Percentiles rank a stretch among this genome's conserved stretches.
Conservation (phyloP, 495 filamentous ascomycete genomes). For the Rostrohypoxylon terebratum region DNA sequence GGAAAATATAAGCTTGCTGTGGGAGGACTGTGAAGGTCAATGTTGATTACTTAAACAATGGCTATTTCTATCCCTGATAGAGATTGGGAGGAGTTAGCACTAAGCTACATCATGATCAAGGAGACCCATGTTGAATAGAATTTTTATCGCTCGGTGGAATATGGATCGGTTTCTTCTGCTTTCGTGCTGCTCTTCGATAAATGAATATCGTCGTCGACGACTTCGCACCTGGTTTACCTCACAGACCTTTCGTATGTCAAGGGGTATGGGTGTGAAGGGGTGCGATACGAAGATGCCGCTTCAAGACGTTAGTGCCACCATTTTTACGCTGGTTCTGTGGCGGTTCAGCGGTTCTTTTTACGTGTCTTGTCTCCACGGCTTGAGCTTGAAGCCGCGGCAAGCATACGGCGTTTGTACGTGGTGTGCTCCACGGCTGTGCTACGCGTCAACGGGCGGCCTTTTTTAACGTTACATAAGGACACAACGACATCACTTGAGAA, state of each 20-base stretch:
- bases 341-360: constrained; percentile 36
- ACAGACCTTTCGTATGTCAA: not conserved
- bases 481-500: constrained; percentile 29
- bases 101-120: not conserved
- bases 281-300: not conserved
- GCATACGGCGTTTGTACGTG: constrained; percentile 33
- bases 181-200: not conserved
- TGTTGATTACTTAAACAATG: not conserved
- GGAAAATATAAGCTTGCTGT: not conserved
- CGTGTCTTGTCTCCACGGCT: constrained; percentile 40
- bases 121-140: not conserved
- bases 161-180: not conserved
- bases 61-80: not conserved
- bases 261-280: not conserved
- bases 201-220: not conserved
- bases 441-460: constrained; percentile 31
- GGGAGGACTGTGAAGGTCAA: not conserved
- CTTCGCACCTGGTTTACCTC: not conserved
- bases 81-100: not conserved
- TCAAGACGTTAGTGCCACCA: constrained; percentile 6
- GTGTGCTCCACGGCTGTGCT: constrained; percentile 34
- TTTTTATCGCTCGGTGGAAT: not conserved
- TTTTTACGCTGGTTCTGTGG: constrained; percentile 38
- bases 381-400: constrained; percentile 28
- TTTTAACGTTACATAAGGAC: constrained; percentile 38